These are phyloP conservation scores for Erodium moschatum DNA, from an alignment of 441 rosid species.

Conservation along the genomic window DNA sequence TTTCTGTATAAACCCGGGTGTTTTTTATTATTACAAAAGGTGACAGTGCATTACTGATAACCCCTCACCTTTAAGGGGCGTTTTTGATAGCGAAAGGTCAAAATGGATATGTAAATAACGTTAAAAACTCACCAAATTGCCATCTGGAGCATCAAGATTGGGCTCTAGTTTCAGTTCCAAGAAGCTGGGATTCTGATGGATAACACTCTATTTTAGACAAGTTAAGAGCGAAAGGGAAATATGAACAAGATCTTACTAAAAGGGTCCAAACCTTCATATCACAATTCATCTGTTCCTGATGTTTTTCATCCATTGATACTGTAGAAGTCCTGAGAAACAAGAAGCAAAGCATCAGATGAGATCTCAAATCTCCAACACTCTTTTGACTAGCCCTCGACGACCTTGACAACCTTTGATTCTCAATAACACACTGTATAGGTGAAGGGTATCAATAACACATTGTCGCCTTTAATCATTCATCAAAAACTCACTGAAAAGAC, in stretches of 20 bases:
- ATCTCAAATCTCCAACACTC: conserved; percentile 11
- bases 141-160: not conserved
- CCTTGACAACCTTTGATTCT: too few relatives aligned
- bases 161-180: not conserved
- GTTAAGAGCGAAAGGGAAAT: not conserved
- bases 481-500: too few relatives aligned
- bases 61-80: too few relatives aligned
- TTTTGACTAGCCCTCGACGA: too few relatives aligned
- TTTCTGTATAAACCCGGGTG: too few relatives aligned
- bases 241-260: not conserved
- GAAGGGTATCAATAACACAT: too few relatives aligned
- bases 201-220: not conserved
- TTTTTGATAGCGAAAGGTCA: too few relatives aligned
- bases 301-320: not conserved
- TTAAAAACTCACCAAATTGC: not conserved
- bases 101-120: too few relatives aligned
- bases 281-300: not conserved
- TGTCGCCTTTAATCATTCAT: too few relatives aligned
- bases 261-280: not conserved
- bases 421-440: too few relatives aligned
- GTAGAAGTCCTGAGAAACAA: conserved; percentile 21
- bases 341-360: conserved; percentile 7
- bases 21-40: too few relatives aligned
- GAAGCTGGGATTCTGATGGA: not conserved
- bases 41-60: too few relatives aligned